Evolutionary conservation across 169 alveolate genomes (phyloP), one percentile per base, ranked within the genome.

Genomic region (Plasmodium malariae): DNA sequence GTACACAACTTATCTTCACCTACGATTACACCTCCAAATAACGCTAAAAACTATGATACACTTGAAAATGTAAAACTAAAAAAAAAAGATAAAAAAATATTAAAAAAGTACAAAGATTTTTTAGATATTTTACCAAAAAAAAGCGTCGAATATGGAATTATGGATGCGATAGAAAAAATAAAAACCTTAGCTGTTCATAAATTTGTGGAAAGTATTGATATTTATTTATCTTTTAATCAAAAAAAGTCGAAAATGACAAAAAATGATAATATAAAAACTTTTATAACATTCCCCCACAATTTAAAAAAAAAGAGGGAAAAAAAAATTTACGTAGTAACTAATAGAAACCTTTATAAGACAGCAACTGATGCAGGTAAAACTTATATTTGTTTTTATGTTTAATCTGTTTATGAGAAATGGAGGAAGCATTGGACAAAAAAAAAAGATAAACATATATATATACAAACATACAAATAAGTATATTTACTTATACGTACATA

Each of bases 131-230:
- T 83, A 55, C 91, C 91, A 14, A 83, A 67, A 12, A 83, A 36
- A 83, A 43, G 28, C 45, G 68, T 30, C 2, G 91, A 83, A 55
- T 83, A 67, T 83, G 63, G 34, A 21, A 67, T 83, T 0, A 65
- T 67, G 26, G 91, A 83, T 21, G 91, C 91, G 4, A n/a, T 83
- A 24, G 91, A 83, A 43, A 83, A 67, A 83, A 83, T 83, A 28
- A 83, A 83, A 83, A 67, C 57, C 12, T 83, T 83, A 60, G 91
- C 91, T 55, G 55, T 83, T 11, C 91, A 83, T 83, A 83, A 83
- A 67, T 83, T 83, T 67, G 85, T 68, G 2, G 91, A 83, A 67
- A 83, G 91, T 7, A 83, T 83, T 36, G 91, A 83, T 71, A 65
- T 83, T 11, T 83, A 83, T 40, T 43, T 83, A 45, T 83, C 91